Evolutionary conservation across 2,329 filamentous ascomycete species (phyloP).

Genomic region (Pleurostoma richardsiae): DNA sequence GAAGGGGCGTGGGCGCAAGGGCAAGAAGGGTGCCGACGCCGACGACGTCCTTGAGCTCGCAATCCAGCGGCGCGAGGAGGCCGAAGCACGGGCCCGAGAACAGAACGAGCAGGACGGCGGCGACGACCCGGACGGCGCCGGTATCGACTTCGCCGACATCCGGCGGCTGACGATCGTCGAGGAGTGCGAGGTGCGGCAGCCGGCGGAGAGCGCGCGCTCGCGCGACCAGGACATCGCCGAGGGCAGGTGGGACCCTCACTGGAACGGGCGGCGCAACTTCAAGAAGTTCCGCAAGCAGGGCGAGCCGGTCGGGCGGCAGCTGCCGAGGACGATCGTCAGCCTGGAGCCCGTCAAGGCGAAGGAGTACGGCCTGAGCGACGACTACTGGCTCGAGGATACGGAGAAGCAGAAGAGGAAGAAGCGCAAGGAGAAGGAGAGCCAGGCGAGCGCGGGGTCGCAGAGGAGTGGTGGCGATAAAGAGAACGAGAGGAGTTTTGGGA

Average conservation of each 20-base stretch:
- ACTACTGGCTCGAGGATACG: slow-evolving; percentile 66
- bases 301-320: slow-evolving; percentile 34
- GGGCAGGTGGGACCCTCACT: slow-evolving; percentile 74
- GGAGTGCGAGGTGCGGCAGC: slow-evolving; percentile 59
- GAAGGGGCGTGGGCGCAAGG: slow-evolving; percentile 34
- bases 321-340: slow-evolving; percentile 57
- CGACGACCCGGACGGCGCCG: slow-evolving; percentile 49
- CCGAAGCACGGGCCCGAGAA: slow-evolving; percentile 56
- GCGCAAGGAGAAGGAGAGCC: slow-evolving; percentile 15
- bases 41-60: slow-evolving; percentile 63
- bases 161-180: slow-evolving; percentile 72
- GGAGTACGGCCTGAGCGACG: slow-evolving; percentile 68
- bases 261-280: slow-evolving; percentile 96
- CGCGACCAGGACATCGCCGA: slow-evolving; percentile 48
- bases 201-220: slow-evolving; percentile 21
- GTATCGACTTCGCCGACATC: slow-evolving; percentile 65
- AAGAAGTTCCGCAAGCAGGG: slow-evolving; percentile 73
- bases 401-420: slow-evolving; percentile 21
- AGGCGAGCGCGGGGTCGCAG: neutral
- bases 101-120: slow-evolving; percentile 47
- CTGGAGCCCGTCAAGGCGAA: slow-evolving; percentile 68
- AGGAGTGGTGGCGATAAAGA: neutral
- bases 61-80: slow-evolving; percentile 54
- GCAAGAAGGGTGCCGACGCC: slow-evolving; percentile 23
- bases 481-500: slow-evolving; percentile 1